These are phyloP conservation scores for Sugiyamaella novakii DNA, from an alignment of 1,139 yeast genomes.

Conservation along the genomic window DNA sequence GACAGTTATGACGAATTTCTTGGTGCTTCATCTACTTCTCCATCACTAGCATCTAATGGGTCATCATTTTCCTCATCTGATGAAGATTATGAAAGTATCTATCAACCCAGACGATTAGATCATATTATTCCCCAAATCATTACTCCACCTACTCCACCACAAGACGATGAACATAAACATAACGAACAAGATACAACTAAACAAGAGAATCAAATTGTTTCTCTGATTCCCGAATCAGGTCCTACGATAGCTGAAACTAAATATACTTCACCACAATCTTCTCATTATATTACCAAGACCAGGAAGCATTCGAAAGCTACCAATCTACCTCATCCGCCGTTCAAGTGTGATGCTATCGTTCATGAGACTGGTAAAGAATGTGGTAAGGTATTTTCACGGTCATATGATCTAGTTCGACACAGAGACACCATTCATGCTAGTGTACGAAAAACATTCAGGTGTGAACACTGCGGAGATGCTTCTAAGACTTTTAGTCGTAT, in stretches of 20 bases:
- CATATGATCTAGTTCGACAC: conserved; percentile 91
- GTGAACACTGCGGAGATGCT: conserved; percentile 75
- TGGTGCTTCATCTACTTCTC: conserved; percentile 7
- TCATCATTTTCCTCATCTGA: conserved; percentile 11
- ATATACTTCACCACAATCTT: not conserved
- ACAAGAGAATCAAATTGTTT: not conserved
- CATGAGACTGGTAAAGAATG: conserved; percentile 67
- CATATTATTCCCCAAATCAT: conserved; percentile 10
- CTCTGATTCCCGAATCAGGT: not conserved
- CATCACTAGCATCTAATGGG: conserved; percentile 4
- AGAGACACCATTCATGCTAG: conserved; percentile 95
- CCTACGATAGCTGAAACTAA: too few species aligned
- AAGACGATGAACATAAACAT: not conserved
- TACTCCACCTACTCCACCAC: not conserved
- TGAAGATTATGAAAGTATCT: conserved; percentile 13
- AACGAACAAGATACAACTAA: not conserved
- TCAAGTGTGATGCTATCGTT: conserved; percentile 57
- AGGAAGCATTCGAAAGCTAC: not conserved
- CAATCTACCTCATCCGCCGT: conserved; percentile 5
- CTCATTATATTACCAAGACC: not conserved
- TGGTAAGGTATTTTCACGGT: conserved; percentile 83
- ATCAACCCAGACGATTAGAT: conserved; percentile 16
- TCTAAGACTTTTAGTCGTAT: conserved; percentile 88
- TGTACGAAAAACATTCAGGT: conserved; percentile 80
- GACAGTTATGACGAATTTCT: conserved; percentile 13